phyloP scores from a whole-genome alignment of 257 asterid genomes.

The Solanum sejunctum region DNA sequence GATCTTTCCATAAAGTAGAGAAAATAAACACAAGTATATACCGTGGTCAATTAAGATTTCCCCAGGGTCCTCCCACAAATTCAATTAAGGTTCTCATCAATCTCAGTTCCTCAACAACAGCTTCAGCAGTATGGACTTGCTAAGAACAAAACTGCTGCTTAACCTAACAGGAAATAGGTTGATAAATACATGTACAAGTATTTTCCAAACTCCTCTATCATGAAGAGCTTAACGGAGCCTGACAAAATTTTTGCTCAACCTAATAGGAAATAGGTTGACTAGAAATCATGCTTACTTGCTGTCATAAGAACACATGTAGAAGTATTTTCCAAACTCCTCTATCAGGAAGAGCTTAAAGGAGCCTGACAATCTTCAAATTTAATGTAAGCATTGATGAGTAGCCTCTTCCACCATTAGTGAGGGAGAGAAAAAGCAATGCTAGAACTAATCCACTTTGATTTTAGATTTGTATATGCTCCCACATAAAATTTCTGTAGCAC shows the following conservation, averaged over 20 bases:
- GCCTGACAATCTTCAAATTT: constrained; percentile 34
- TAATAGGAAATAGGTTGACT: background rate
- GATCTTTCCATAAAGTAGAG: background rate
- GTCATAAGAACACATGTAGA: background rate
- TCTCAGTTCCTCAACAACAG: background rate
- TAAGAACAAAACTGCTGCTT: background rate
- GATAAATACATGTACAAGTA: constrained; percentile 10
- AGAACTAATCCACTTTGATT: background rate
- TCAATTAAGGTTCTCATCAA: background rate
- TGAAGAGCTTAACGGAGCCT: constrained; percentile 21
- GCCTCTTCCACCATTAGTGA: constrained; percentile 9
- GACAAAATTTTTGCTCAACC: background rate
- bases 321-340: constrained; percentile 40
- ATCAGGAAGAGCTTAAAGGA: constrained; percentile 15
- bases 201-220: constrained; percentile 44
- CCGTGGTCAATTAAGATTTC: background rate
- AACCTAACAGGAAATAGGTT: background rate
- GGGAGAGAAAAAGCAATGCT: constrained; percentile 10
- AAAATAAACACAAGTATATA: background rate
- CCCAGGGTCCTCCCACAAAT: background rate
- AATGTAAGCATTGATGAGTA: constrained; percentile 12
- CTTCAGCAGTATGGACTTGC: background rate
- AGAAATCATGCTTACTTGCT: background rate
- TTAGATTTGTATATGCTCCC: background rate
- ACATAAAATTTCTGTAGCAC: background rate